phyloP scores from a whole-genome alignment of 2,329 filamentous ascomycete species.

The Tricladium varicosporioides region DNA sequence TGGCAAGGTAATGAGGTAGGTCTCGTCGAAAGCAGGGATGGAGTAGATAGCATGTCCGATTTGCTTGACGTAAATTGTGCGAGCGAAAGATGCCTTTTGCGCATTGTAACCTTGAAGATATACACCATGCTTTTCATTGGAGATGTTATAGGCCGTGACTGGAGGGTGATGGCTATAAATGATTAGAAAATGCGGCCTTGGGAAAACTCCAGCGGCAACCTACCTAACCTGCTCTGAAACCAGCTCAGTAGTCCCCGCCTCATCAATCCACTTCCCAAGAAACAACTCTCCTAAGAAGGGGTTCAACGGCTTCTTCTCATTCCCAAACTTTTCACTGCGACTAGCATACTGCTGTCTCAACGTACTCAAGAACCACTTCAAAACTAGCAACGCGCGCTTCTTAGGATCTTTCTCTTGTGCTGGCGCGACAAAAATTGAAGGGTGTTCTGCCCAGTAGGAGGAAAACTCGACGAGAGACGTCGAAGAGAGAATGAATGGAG shows the following conservation, averaged over 20 bases:
- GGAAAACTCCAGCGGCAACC: constrained; percentile 4
- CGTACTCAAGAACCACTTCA: constrained; percentile 94
- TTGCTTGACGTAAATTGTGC: constrained; percentile 93
- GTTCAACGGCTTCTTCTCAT: constrained; percentile 97
- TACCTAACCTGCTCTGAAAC: constrained; percentile 91
- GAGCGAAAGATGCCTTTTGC: constrained; percentile 91
- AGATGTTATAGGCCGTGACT: constrained; percentile 90
- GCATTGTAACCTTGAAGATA: constrained; percentile 86
- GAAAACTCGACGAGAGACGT: constrained; percentile 80
- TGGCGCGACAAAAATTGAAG: constrained; percentile 75
- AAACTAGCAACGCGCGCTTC: constrained; percentile 80
- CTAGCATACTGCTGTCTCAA: constrained; percentile 81
- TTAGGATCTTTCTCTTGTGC: constrained; percentile 75
- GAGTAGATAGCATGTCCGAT: constrained; percentile 85
- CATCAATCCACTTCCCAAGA: constrained; percentile 84
- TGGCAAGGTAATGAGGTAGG: constrained; percentile 88
- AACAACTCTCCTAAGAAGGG: constrained; percentile 96
- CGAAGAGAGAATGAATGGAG: constrained; percentile 77
- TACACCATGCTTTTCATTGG: constrained; percentile 80
- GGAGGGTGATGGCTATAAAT: constrained; percentile 77
- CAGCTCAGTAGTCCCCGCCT: constrained; percentile 76
- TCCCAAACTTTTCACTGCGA: constrained; percentile 75
- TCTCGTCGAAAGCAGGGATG: constrained; percentile 55
- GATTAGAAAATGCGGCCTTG: constrained; percentile 3
- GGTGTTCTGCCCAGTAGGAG: constrained; percentile 80